Conservation (phyloP, 257 asterid genomes). For the Nicotiana tabacum region DNA sequence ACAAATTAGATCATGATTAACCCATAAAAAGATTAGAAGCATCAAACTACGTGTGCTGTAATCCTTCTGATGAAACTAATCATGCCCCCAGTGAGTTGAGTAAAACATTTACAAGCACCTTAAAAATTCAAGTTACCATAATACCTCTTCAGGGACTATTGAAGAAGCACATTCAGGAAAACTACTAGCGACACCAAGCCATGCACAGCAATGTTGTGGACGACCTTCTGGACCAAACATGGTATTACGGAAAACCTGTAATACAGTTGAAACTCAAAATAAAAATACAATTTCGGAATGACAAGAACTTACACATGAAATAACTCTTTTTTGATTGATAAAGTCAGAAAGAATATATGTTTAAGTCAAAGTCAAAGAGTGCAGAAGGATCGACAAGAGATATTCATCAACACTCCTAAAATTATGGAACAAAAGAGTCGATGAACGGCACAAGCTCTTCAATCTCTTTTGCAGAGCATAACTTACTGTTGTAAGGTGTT, state of each 20-base stretch:
- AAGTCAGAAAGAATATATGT: not conserved
- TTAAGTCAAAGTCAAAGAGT: not conserved
- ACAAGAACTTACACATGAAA: not conserved
- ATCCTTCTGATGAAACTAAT: not conserved
- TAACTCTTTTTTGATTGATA: not conserved
- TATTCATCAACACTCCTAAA: not conserved
- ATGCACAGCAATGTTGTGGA: slow-evolving; percentile 99
- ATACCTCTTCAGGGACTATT: slow-evolving; percentile 94
- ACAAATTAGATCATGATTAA: not conserved
- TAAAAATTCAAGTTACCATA: not conserved
- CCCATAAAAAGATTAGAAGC: not conserved
- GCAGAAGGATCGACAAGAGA: not conserved
- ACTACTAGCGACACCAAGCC: slow-evolving; percentile 99
- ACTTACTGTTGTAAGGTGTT: slow-evolving; percentile 93
- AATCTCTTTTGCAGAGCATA: not conserved
- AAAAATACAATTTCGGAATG: slow-evolving; percentile 12
- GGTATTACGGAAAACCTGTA: slow-evolving; percentile 91
- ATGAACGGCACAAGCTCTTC: not conserved
- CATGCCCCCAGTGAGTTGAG: slow-evolving; percentile 2
- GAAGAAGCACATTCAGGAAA: slow-evolving; percentile 95
- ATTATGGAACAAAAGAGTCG: not conserved
- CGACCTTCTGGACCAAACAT: slow-evolving; percentile 99
- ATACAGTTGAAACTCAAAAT: slow-evolving; percentile 23
- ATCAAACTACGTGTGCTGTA: not conserved
- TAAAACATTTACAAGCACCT: not conserved